Evolutionary conservation across 139 green algal genomes (phyloP), one percentile per base, ranked within the genome.

Genomic region (Chlorella sp.): DNA sequence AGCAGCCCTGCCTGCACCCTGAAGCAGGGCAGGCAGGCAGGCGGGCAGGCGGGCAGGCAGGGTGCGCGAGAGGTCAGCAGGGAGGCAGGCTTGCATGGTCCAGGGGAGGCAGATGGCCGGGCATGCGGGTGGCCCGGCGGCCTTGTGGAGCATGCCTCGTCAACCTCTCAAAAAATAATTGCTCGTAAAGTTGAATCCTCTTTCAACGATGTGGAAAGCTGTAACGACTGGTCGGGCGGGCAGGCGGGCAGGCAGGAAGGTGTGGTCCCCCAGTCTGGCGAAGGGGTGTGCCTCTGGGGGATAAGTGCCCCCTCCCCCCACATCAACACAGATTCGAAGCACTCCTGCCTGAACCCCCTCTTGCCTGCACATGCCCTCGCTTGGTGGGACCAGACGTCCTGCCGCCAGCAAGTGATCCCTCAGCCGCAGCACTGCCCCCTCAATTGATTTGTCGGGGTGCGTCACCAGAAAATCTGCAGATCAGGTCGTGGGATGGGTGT

Each of bases 281-380:
- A 5, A 16, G 48, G 48, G 48, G 48, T 24, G n/a, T 11, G 19
- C 48, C 36, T 37, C 36, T 15, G 12, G 12, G 77, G 9, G 7
- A 57, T 16, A 9, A 57, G 48, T 16, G 48, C 48, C 9, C 48
- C 48, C 9, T 57, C 48, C 5, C 48, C 48, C 48, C 48, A 57
- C 48, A 57, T 57, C 48, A 57, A 57, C 9, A 57, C 48, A 57
- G 32, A 28, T 24, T 0, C 28, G 48, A 81, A 30, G 24, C 42
- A 21, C 79, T 1, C 79, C 28, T 60, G 12, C 40, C 1, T 1
- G 3, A 30, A 0, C 2, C 42, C 5, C 36, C 3, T 19, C 83
- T 42, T 34, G 78, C 71, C 21, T 83, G 83, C 86, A 92, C 86
- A 93, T 90, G 64, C 32, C 91, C 42, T 91, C 66, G 1, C n/a